Evolutionary conservation across 805 yeast genomes (phyloP), one percentile per base, ranked within the genome.

Genomic region (Lachancea cidri): DNA sequence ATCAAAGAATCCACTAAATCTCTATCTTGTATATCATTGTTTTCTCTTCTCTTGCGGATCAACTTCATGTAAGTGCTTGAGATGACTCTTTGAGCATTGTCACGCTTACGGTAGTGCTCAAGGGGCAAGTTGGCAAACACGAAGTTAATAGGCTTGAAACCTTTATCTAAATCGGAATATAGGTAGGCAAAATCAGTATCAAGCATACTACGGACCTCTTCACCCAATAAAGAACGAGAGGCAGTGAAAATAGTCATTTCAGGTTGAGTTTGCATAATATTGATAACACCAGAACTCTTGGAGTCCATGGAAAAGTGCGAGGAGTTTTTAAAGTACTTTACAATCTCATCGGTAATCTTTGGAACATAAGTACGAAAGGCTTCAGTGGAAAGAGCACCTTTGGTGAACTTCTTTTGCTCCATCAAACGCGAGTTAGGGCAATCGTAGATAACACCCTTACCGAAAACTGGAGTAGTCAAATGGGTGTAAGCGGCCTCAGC

Each of bases 381-480:
- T 34, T 86, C 96, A 49, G 76, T 78, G 19, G 96, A 84, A 53
- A 93, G 74, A 17, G 96, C 94, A 41, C 77, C 77, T 67, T 93
- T 93, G 48, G 89, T 95, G 58, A 93, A 93, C 70, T 88, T 93
- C 78, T 93, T 93, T 67, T 93, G 98, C 64, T 93, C 98, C 98
- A 93, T 93, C 57, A 93, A 76, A 52, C 88, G 79, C 57, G 79
- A 68, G 69, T 93, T 93, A 48, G 98, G 87, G 67, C 97, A 91
- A 68, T 93, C 98, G 63, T 93, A 93, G 39, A 93, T 85, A 41
- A 93, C 98, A 57, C 98, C 98, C 58, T 88, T 80, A 55, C 98
- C 98, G 54, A 93, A 93, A 13, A 88, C 96, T 11, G 98, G 98
- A n/a, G 98, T 91, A n/a, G 98, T 93, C 66, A 93, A 74, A 62